phyloP scores from a whole-genome alignment of 148 eudicot genomes.

The Limonium bicolor region DNA sequence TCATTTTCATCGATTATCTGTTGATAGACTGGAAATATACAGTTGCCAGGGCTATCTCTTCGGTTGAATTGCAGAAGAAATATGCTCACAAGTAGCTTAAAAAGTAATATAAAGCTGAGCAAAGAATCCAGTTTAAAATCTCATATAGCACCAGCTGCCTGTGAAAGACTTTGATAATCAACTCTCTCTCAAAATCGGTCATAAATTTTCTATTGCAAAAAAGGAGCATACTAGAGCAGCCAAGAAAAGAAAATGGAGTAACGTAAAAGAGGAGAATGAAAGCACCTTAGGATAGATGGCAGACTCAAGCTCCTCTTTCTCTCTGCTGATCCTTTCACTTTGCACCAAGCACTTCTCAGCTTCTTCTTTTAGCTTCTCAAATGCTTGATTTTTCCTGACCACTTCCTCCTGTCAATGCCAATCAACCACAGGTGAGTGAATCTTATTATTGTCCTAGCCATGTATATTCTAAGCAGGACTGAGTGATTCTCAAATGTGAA shows the following conservation, averaged over 20 bases:
- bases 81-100: neutral
- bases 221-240: neutral
- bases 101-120: neutral
- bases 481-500: neutral
- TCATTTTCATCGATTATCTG: no score
- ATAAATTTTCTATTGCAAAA: neutral
- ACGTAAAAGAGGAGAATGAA: neutral
- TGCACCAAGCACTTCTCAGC: conserved; percentile 69
- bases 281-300: conserved; percentile 56
- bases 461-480: neutral
- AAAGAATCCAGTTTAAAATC: neutral
- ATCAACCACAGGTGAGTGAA: neutral
- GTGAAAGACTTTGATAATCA: no score
- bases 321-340: conserved; percentile 59
- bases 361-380: conserved; percentile 53
- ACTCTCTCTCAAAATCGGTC: no score
- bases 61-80: no score
- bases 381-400: conserved; percentile 50
- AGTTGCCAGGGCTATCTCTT: no score
- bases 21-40: no score
- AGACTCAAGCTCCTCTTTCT: conserved; percentile 62
- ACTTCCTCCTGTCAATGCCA: conserved; percentile 59
- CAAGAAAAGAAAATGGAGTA: neutral
- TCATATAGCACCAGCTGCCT: neutral
- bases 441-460: neutral